A percentile compares a stretch with the other conserved stretches of the same genome.
phyloP scores from a whole-genome alignment of 208 protist species.

The Leishmania braziliensis region DNA sequence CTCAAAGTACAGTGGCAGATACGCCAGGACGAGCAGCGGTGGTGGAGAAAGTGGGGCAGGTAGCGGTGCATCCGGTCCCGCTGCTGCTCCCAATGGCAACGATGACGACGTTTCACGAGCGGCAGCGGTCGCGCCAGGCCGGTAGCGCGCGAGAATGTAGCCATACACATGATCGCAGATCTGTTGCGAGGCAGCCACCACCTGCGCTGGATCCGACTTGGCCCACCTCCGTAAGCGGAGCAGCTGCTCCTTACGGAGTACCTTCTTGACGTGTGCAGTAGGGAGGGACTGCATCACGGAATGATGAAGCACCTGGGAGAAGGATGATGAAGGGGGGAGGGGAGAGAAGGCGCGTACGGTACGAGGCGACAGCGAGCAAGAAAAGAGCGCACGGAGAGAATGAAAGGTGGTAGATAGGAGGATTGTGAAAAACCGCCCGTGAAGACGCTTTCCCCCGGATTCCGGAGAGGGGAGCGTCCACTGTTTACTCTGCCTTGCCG shows the following conservation, averaged over 20 bases:
- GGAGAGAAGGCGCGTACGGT: background rate
- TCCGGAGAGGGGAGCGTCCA: background rate
- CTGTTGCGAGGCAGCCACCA: conserved; percentile 31
- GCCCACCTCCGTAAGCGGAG: conserved; percentile 40
- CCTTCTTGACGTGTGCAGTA: conserved; percentile 29
- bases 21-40: conserved; percentile 57
- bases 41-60: background rate
- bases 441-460: background rate
- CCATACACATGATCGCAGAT: conserved; percentile 51
- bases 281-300: conserved; percentile 12
- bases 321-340: background rate
- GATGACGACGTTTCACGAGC: background rate
- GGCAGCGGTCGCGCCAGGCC: background rate
- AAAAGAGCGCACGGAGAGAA: background rate
- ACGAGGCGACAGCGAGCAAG: background rate
- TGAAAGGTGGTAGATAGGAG: background rate
- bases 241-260: conserved; percentile 46
- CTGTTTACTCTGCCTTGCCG: background rate
- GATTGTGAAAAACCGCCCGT: background rate
- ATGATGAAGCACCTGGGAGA: background rate
- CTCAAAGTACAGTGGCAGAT: conserved; percentile 82
- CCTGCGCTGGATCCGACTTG: conserved; percentile 34
- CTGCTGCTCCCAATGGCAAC: background rate
- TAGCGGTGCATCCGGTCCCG: background rate
- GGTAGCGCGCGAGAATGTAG: conserved; percentile 32